Conservation (phyloP, 2,329 filamentous ascomycete species). For the Talaromyces sp. region DNA sequence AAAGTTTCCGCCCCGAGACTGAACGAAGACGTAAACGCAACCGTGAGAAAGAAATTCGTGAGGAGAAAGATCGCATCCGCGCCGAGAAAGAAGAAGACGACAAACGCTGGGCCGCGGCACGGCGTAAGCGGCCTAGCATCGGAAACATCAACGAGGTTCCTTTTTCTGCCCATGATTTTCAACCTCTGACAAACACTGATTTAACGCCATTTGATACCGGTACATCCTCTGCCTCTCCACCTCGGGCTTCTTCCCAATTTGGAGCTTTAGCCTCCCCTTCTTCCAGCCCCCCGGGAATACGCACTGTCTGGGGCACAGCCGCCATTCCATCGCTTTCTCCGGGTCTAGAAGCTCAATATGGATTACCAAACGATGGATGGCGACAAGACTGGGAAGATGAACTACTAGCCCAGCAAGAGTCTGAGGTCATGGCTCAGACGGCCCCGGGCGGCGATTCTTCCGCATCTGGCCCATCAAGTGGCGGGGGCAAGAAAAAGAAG, state of each 20-base stretch:
- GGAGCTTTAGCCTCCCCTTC: slow-evolving; percentile 71
- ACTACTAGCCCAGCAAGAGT: slow-evolving; percentile 64
- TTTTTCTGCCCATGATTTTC: slow-evolving; percentile 65
- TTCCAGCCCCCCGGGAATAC: slow-evolving; percentile 73
- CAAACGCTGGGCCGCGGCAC: slow-evolving; percentile 67
- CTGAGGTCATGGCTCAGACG: slow-evolving; percentile 53
- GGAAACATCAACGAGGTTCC: slow-evolving; percentile 45
- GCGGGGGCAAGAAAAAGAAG: slow-evolving; percentile 63
- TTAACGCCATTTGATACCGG: slow-evolving; percentile 32
- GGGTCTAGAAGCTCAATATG: slow-evolving; percentile 47
- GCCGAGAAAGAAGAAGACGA: slow-evolving; percentile 79
- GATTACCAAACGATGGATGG: slow-evolving; percentile 75
- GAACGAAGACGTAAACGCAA: slow-evolving; percentile 75
- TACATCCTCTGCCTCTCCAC: slow-evolving; percentile 46
- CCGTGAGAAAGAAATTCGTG: slow-evolving; percentile 78
- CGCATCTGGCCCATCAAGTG: slow-evolving; percentile 19
- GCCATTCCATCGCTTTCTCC: slow-evolving; percentile 64
- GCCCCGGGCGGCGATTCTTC: slow-evolving; percentile 34
- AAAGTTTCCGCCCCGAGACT: slow-evolving; percentile 74
- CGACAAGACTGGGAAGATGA: slow-evolving; percentile 81
- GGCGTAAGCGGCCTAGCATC: slow-evolving; percentile 62
- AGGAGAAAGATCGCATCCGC: slow-evolving; percentile 81
- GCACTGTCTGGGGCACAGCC: slow-evolving; percentile 92
- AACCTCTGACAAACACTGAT: slow-evolving; percentile 56
- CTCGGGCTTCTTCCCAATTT: slow-evolving; percentile 45